Evolutionary conservation across 129 eudicot genomes (phyloP), one percentile per base, ranked within the genome.

Genomic region (Centaurea solstitialis): DNA sequence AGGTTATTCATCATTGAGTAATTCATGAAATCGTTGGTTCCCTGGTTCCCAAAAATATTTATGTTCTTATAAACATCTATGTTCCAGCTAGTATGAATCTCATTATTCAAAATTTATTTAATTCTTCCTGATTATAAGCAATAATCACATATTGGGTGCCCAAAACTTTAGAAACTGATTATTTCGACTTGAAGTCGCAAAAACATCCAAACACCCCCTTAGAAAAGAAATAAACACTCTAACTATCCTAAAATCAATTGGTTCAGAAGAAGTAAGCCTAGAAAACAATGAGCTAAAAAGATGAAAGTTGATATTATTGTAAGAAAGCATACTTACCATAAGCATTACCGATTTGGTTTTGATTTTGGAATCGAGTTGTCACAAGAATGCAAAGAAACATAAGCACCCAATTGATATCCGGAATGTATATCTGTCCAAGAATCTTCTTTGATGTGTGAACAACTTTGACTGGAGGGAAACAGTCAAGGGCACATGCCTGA

Each of bases 381-480:
- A 90, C 97, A 79, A 87, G 90, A 76, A 92, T 88, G 87, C 97
- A 92, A 66, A 92, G 94, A 70, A 92, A 15, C 97, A 92, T 92
- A 47, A 92, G 94, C 73, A 87, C 79, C 97, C 97, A 92, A 79
- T 92, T 92, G 38, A 92, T 86, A 84, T 92, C 97, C 9, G 97
- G 97, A 81, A 85, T 81, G 69, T 92, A 92, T 69, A 92, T 88
- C 86, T 92, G 97, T 37, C 97, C 97, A 9, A 83, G 93, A 69
- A 93, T 87, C 69, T 93, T 89, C 83, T 85, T 85, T 73, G 94
- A 93, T 64, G 98, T 93, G 71, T 93, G 98, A 43, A 91, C 94
- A 50, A 91, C 93, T 76, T 89, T 93, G 78, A 93, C 98, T 79
- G 97, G 91, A 23, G 98, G 98, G 79, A 93, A 93, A 83, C 94